Evolutionary conservation across 371 early-diverging fungal species (phyloP).

Genomic region (Mucor saturninus): DNA sequence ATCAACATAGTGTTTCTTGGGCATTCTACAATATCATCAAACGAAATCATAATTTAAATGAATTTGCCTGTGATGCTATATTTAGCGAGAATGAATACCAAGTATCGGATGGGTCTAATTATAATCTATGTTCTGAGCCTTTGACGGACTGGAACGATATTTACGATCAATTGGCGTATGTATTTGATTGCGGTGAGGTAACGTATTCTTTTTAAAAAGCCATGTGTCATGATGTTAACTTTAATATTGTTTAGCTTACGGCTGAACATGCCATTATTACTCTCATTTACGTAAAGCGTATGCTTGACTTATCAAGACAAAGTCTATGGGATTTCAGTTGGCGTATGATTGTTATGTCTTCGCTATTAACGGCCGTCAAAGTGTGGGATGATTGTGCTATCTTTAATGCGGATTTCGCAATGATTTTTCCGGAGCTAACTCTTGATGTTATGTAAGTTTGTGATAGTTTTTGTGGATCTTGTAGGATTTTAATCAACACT

Average conservation of each 20-base stretch:
- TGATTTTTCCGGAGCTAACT: constrained; percentile 68
- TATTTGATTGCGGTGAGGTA: constrained; percentile 64
- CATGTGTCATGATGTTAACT: not conserved
- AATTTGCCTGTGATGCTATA: constrained; percentile 34
- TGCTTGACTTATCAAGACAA: constrained; percentile 66
- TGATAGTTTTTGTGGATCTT: too few relatives aligned
- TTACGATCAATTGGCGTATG: constrained; percentile 44
- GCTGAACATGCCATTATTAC: constrained; percentile 79
- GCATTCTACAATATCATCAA: constrained; percentile 39
- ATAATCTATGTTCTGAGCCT: constrained; percentile 25
- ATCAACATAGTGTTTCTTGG: constrained; percentile 32
- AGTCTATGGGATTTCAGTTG: constrained; percentile 73
- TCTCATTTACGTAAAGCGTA: constrained; percentile 73
- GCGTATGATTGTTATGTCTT: constrained; percentile 74
- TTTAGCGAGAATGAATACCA: constrained; percentile 30
- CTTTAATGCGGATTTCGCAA: constrained; percentile 83
- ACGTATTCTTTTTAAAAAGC: constrained; percentile 3
- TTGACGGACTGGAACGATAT: constrained; percentile 43
- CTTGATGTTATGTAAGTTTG: constrained; percentile 32
- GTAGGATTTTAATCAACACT: not conserved
- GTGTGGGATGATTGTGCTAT: constrained; percentile 92
- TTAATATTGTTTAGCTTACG: constrained; percentile 42
- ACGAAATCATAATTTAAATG: constrained; percentile 32
- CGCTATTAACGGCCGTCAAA: constrained; percentile 74
- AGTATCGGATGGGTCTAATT: constrained; percentile 4